Base-by-base conservation (phyloP, 169 alveolate genomes). In the Eimeria tenella region DNA sequence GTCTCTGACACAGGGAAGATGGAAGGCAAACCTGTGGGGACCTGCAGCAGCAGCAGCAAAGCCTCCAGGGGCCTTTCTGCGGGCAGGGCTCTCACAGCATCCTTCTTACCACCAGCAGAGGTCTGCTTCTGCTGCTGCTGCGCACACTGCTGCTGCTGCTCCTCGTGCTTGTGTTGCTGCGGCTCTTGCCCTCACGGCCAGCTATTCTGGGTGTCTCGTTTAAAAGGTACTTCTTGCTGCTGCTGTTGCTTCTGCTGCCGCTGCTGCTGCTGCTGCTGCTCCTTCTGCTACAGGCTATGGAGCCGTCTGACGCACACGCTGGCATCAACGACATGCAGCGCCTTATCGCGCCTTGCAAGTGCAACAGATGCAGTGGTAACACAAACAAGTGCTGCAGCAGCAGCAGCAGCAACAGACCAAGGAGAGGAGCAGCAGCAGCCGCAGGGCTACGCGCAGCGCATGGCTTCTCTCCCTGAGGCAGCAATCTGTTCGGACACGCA, bases 241-340 rank as follows among this genome's bases (percentile, higher is more conserved):
- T 65, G 42, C 52, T 21, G 52, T 31, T 68, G 77, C 17, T 68
- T 31, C 77, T 68, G 77, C 77, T 68, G 77, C 13, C 25, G 77
- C 52, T 68, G 50, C 77, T 68, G 77, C 77, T 68, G 77, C 77
- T 70, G 79, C 15, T 70, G 79, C 23, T 74, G 84, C 60, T 74
- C 23, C 84, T 74, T 52, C 62, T 74, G 84, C 84, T 74, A 56
- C 84, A 74, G 84, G 84, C 84, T 74, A 13, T 74, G 84, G 84
- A 17, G 9, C 5, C 52, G 42, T 42, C 52, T 74, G 10, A 62
- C 15, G 31, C 8, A 74, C 52, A 50, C 84, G 25, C 84, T 74
- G 1, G 42, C 84, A 53, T 52, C 25, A 15, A 17, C 42, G 25
- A 74, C 63, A 0, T 74, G 84, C 84, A 74, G 84, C 84, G 62